These are phyloP conservation scores for Prinsepia uniflora DNA, from an alignment of 306 rosid species.

Conservation along the genomic window DNA sequence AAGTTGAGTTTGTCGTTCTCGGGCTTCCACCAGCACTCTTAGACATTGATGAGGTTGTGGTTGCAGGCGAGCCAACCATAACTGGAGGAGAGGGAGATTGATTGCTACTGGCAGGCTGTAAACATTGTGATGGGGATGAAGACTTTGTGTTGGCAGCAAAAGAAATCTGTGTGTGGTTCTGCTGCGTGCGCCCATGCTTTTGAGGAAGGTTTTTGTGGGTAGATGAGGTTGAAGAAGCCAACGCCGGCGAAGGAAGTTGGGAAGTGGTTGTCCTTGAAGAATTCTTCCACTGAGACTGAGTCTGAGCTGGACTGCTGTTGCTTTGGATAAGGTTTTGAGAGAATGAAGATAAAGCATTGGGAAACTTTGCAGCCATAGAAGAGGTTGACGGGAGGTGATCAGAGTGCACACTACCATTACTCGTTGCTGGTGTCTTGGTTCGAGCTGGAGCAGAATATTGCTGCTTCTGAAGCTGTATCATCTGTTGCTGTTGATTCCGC, in stretches of 20 bases:
- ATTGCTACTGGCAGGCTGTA: slow-evolving; percentile 47
- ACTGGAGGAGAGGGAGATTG: slow-evolving; percentile 80
- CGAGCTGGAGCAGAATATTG: slow-evolving; percentile 40
- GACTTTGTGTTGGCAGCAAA: slow-evolving; percentile 70
- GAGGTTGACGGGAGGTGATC: slow-evolving; percentile 68
- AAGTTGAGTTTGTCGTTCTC: slow-evolving; percentile 53
- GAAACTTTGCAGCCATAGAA: slow-evolving; percentile 65
- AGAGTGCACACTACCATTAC: slow-evolving; percentile 63
- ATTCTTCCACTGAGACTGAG: slow-evolving; percentile 81
- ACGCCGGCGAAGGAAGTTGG: slow-evolving; percentile 50
- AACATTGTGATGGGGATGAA: slow-evolving; percentile 50
- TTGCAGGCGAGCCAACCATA: slow-evolving; percentile 78
- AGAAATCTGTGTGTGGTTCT: slow-evolving; percentile 72
- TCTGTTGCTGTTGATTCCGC: slow-evolving; percentile 39
- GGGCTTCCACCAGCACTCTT: slow-evolving; percentile 92
- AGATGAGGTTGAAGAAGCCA: slow-evolving; percentile 60
- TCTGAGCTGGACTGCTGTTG: slow-evolving; percentile 59
- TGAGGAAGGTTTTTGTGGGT: slow-evolving; percentile 57
- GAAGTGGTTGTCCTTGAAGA: slow-evolving; percentile 50
- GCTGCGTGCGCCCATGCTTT: slow-evolving; percentile 70
- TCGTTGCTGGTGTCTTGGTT: slow-evolving; percentile 53
- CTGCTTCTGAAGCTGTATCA: slow-evolving; percentile 62
- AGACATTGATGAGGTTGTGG: slow-evolving; percentile 76
- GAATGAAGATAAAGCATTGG: slow-evolving; percentile 61
- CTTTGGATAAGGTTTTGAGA: slow-evolving; percentile 72